Evolutionary conservation across 305 asterid species (phyloP), one percentile per base, ranked within the genome.

Genomic region (Striga hermonthica): DNA sequence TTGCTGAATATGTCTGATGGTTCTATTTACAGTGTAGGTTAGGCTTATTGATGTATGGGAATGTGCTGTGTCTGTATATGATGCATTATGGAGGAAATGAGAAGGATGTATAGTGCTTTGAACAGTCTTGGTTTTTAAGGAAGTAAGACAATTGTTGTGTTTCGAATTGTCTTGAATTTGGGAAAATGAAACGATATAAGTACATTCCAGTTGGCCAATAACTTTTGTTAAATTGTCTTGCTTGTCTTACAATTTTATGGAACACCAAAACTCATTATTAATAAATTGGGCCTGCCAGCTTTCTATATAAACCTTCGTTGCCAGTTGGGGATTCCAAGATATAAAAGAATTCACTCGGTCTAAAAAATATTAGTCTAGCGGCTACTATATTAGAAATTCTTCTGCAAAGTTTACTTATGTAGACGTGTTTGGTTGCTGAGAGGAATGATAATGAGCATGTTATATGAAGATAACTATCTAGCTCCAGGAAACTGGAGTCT

Each of bases 141-240:
- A 63, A 35, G 6, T 4, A 10, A 64, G 48, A 49, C 4, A 10
- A 35, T 5, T 49, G 68, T 35, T 64, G n/a, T 49, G 68, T 35
- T 64, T 12, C 4, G 4, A 47, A 48, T 35, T 12, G 15, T 36
- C 49, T 53, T 35, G 44, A 43, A 61, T 53, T 13, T 34, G 10
- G 40, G 14, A 10, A 3, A 50, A 50, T 40, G 36, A 44, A 63
- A 52, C 7, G 67, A 6, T 58, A 12, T n/a, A 0, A 4, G 37
- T 36, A 38, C 41, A 4, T 6, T 52, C 34, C 57, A 2, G 49
- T 22, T n/a, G n/a, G n/a, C 52, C 31, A n/a, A 50, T 3, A 11
- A 12, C 59, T 35, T 48, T 35, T 8, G 56, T 50, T 14, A 13
- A 36, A 56, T 35, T 50, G 28, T 48, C 37, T n/a, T n/a, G n/a